Percentiles rank a stretch among this genome's conserved stretches.
phyloP scores from a whole-genome alignment of 2,329 filamentous ascomycete species.

The Botrytis fabae region DNA sequence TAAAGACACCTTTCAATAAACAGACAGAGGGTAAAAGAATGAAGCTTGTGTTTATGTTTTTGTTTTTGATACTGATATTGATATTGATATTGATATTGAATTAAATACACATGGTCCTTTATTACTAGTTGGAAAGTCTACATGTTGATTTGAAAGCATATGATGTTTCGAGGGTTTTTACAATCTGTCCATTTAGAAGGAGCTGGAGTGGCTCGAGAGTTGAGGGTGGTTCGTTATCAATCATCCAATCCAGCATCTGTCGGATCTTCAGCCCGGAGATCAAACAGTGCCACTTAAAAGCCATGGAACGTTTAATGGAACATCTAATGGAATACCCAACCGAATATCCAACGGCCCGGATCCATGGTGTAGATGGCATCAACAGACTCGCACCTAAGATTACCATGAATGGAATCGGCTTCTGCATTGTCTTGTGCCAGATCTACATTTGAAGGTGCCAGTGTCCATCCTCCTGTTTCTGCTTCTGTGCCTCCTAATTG shows the following conservation, averaged over 20 bases:
- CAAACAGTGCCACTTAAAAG: not conserved
- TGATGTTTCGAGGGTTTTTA: not conserved
- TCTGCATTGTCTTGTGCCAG: not conserved
- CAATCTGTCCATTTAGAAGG: not conserved
- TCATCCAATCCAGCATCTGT: not conserved
- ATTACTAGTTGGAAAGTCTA: not conserved
- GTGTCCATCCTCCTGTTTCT: not conserved
- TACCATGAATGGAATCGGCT: not conserved
- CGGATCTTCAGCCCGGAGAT: not conserved
- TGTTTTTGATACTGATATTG: not conserved
- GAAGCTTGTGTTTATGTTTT: not conserved
- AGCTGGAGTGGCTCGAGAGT: slow-evolving; percentile 15
- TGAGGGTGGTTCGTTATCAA: not conserved
- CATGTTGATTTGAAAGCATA: slow-evolving; percentile 16
- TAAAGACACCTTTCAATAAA: slow-evolving; percentile 3
- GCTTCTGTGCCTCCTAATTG: not conserved
- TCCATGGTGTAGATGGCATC: not conserved
- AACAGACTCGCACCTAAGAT: not conserved
- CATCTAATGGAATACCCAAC: not conserved
- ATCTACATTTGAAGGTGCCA: not conserved
- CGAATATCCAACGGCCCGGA: slow-evolving; percentile 6
- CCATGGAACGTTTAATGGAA: not conserved
- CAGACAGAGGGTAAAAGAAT: not conserved
- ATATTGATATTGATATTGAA: not conserved
- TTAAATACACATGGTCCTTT: not conserved